Evolutionary conservation across 495 filamentous ascomycete species (phyloP).

Genomic region (Cudoniella acicularis): DNA sequence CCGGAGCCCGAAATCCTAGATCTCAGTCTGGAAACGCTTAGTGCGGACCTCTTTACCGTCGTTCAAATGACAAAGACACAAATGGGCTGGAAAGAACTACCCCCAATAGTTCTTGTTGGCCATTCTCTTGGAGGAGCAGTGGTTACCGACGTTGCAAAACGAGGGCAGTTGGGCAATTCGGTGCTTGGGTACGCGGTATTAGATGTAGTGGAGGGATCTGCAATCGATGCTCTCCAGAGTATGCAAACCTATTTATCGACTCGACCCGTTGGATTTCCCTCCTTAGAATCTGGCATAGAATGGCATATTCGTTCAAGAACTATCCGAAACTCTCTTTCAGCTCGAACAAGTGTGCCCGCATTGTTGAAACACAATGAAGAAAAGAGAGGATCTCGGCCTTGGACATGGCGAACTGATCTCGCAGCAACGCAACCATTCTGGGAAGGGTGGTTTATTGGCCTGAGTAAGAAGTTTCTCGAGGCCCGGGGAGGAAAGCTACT

Average conservation of each 20-base stretch:
- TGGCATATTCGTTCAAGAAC: slow-evolving; percentile 94
- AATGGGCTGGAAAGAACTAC: slow-evolving; percentile 69
- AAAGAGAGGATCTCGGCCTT: slow-evolving; percentile 37
- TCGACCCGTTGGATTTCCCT: slow-evolving; percentile 74
- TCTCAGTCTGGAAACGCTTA: slow-evolving; percentile 65
- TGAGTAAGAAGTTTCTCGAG: slow-evolving; percentile 84
- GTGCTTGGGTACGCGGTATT: slow-evolving; percentile 86
- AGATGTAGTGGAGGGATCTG: slow-evolving; percentile 87
- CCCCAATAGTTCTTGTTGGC: slow-evolving; percentile 80
- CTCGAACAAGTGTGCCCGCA: slow-evolving; percentile 82
- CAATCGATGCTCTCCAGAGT: slow-evolving; percentile 87
- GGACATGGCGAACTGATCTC: slow-evolving; percentile 86
- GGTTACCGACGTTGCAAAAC: slow-evolving; percentile 75
- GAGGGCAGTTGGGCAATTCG: slow-evolving; percentile 57
- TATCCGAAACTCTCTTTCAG: slow-evolving; percentile 75
- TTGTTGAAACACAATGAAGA: slow-evolving; percentile 44
- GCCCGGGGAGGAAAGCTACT: slow-evolving; percentile 85
- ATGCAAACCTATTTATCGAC: slow-evolving; percentile 90
- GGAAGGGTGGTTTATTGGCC: slow-evolving; percentile 87
- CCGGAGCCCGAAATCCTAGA: slow-evolving; percentile 41
- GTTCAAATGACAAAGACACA: slow-evolving; percentile 57
- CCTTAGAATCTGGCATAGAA: slow-evolving; percentile 74
- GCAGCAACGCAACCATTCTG: slow-evolving; percentile 84
- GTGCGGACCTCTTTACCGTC: slow-evolving; percentile 66
- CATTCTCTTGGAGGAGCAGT: slow-evolving; percentile 96